phyloP scores from a whole-genome alignment of 1,139 yeast genomes.

The Geotrichum candidum region DNA sequence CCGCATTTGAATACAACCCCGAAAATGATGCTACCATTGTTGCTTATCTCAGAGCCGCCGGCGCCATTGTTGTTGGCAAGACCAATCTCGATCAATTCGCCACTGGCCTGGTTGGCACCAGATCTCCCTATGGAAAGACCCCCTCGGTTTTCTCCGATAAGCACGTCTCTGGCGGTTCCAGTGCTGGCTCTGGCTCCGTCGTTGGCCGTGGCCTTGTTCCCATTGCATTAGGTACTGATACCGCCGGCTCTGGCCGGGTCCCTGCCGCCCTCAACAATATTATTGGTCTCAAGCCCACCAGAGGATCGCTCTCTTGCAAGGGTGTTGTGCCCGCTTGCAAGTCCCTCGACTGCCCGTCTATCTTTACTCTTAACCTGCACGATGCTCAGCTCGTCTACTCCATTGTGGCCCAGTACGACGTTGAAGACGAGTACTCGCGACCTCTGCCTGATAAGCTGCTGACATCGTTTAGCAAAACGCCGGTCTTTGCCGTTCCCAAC shows the following conservation, averaged over 20 bases:
- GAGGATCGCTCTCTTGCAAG: conserved; percentile 72
- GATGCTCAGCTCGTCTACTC: conserved; percentile 79
- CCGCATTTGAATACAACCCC: conserved; percentile 66
- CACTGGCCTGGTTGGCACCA: conserved; percentile 89
- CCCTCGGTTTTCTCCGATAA: conserved; percentile 66
- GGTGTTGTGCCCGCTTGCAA: conserved; percentile 98
- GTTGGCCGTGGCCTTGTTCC: conserved; percentile 90
- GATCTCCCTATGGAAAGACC: conserved; percentile 90
- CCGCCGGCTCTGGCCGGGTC: conserved; percentile 98
- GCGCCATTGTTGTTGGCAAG: conserved; percentile 88
- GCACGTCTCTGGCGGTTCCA: conserved; percentile 90
- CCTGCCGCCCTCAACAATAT: conserved; percentile 95
- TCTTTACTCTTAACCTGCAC: conserved; percentile 65
- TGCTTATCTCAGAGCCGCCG: conserved; percentile 61
- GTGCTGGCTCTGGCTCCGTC: conserved; percentile 90
- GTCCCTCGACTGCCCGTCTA: conserved; percentile 86
- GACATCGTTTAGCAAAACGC: conserved; percentile 50
- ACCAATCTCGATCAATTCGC: conserved; percentile 96
- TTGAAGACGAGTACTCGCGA: conserved; percentile 79
- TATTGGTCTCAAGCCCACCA: conserved; percentile 87
- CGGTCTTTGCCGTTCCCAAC: conserved; percentile 70
- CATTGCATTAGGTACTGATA: conserved; percentile 85
- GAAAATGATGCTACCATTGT: conserved; percentile 70
- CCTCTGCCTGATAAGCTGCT: conserved; percentile 62
- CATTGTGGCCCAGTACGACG: conserved; percentile 66